These are phyloP conservation scores for Solanum tarapatanum DNA, from an alignment of 257 asterid genomes.

Conservation along the genomic window DNA sequence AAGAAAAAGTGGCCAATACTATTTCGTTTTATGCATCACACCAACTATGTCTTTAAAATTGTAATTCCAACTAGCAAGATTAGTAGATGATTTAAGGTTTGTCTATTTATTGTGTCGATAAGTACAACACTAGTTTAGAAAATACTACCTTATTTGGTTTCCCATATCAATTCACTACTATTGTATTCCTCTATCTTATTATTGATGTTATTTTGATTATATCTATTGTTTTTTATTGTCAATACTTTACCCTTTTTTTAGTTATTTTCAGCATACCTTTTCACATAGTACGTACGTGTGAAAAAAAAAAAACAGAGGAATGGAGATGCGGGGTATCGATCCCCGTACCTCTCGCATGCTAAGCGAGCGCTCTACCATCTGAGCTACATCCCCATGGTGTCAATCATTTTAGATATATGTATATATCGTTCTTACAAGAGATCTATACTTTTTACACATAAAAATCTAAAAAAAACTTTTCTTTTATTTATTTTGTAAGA, in stretches of 20 bases:
- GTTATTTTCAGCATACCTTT: too few relatives aligned
- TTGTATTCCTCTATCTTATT: background rate
- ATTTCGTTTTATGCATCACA: background rate
- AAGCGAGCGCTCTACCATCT: conserved; percentile 52
- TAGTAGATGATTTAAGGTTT: background rate
- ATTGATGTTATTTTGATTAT: too few relatives aligned
- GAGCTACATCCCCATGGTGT: conserved; percentile 42
- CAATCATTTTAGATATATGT: too few relatives aligned
- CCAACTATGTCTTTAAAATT: background rate
- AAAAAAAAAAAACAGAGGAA: too few relatives aligned
- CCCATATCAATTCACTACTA: background rate
- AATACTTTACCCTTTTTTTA: too few relatives aligned
- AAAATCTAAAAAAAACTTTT: too few relatives aligned
- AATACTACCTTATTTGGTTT: background rate
- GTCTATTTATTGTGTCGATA: background rate
- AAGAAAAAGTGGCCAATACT: too few relatives aligned
- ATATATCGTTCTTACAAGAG: too few relatives aligned
- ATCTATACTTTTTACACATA: too few relatives aligned
- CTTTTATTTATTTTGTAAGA: background rate
- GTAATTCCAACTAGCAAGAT: background rate
- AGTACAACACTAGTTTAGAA: background rate
- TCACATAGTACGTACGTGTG: too few relatives aligned
- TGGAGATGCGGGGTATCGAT: conserved; percentile 30
- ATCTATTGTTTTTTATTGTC: too few relatives aligned
- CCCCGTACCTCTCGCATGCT: conserved; percentile 40